These are phyloP conservation scores for Geranomyces michiganensis DNA, from an alignment of 192 early-diverging fungal genomes.

Conservation along the genomic window DNA sequence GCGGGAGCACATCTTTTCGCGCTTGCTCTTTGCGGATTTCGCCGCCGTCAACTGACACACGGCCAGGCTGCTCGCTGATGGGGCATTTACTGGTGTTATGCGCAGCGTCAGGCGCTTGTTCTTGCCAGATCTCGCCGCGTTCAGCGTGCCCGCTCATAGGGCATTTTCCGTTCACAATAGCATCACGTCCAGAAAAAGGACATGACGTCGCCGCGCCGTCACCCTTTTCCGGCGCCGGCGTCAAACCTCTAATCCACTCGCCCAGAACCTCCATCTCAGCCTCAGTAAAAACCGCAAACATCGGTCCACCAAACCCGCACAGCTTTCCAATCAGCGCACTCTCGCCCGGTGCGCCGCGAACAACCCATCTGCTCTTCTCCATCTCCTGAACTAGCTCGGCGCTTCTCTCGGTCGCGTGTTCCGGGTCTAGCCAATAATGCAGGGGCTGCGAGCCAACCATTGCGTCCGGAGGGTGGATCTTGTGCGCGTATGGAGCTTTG, in stretches of 20 bases:
- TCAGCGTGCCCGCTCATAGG: not conserved
- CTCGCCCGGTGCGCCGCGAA: constrained; percentile 1
- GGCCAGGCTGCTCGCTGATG: not conserved
- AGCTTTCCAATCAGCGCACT: constrained; percentile 9
- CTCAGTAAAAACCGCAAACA: constrained; percentile 29
- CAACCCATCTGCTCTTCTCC: constrained; percentile 3
- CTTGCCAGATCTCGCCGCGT: not conserved
- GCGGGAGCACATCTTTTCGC: constrained; percentile 1
- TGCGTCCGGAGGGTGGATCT: constrained; percentile 17
- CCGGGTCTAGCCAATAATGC: constrained; percentile 20
- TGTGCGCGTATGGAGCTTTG: constrained; percentile 25
- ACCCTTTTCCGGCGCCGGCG: not conserved
- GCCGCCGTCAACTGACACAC: not conserved
- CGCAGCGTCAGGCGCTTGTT: not conserved
- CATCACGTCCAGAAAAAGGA: not conserved
- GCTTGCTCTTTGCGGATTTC: not conserved
- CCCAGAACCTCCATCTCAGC: constrained; percentile 12
- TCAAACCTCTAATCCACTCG: constrained; percentile 21
- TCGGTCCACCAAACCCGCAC: constrained; percentile 25
- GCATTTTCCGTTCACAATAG: not conserved
- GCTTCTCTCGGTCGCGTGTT: not conserved
- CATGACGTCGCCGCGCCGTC: not conserved
- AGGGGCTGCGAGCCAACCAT: constrained; percentile 10
- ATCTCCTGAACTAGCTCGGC: constrained; percentile 10
- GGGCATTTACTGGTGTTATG: constrained; percentile 2